phyloP scores from a whole-genome alignment of 2,329 filamentous ascomycete genomes.

The Xylaria sp. region DNA sequence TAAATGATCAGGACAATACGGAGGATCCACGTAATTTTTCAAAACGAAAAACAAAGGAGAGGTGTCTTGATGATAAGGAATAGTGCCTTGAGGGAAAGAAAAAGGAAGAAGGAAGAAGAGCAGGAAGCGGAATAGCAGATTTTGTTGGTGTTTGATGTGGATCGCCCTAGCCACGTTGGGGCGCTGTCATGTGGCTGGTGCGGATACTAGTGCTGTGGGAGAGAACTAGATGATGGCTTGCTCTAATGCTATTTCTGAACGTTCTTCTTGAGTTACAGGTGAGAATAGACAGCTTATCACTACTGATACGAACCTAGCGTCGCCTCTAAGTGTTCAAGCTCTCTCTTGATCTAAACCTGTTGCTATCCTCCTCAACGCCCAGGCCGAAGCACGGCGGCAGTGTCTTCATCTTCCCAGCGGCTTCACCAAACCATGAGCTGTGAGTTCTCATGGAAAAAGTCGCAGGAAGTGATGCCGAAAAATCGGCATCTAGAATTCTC shows the following conservation, averaged over 20 bases:
- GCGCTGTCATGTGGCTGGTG: conserved; percentile 16
- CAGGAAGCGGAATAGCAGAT: background rate
- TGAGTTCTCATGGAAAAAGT: background rate
- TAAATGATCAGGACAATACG: conserved; percentile 90
- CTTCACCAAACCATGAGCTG: background rate
- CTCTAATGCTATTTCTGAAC: background rate
- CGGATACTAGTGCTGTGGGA: background rate
- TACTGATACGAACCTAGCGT: background rate
- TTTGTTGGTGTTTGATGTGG: conserved; percentile 5
- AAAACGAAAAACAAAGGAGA: conserved; percentile 41
- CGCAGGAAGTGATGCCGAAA: background rate
- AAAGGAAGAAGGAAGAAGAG: conserved; percentile 35
- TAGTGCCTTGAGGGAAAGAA: conserved; percentile 67
- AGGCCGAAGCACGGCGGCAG: background rate
- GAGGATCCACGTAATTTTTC: conserved; percentile 54
- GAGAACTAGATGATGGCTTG: background rate
- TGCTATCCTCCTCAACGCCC: background rate
- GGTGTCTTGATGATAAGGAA: conserved; percentile 93
- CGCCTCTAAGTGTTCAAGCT: background rate
- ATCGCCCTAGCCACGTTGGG: background rate
- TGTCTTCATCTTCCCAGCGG: background rate
- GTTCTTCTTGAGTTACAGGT: background rate
- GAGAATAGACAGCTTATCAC: background rate
- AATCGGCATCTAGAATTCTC: background rate
- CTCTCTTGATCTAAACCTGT: background rate